Evolutionary conservation across 352 stramenopile species (phyloP), one percentile per base, ranked within the genome.

Genomic region (Aphanomyces stellatus): DNA sequence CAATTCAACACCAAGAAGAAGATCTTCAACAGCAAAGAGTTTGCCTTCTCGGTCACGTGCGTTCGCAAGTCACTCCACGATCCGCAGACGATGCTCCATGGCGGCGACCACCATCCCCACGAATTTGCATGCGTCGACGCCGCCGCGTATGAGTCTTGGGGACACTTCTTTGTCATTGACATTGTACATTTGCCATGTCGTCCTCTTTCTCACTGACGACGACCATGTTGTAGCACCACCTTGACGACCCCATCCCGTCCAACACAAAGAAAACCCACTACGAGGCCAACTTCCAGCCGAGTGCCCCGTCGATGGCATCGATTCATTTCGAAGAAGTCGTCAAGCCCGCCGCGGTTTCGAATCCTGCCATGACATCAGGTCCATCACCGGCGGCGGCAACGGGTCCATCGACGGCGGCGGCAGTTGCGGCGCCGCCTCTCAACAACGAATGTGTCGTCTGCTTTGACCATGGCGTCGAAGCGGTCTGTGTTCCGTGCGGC

Each of bases 401-500:
- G 49, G 11, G 19, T 6, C 28, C 49, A 6, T 5, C 48, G 6
- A 31, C 27, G n/a, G 27, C 28, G 28, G 49, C 24, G 24, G 7
- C 24, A 11, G 11, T 27, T 11, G 13, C 24, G 25, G 8, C 53
- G 8, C 11, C 53, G 22, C 5, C 33, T 5, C 41, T 37, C 17
- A 11, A 8, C 10, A 69, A 71, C 53, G 86, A 95, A 61, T 95
- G 86, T 53, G 72, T 95, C 0, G 85, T 95, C 31, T 93, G 86
- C 73, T 90, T 95, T 69, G 86, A 95, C 61, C 82, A 76, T 0
- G 75, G 78, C 13, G 79, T 91, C 67, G 67, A 77, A 15, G 85
- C 82, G 0, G 84, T 93, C 4, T 92, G 84, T 40, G 82, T 95
- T 25, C 86, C 86, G 0, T 95, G 86, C 25, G 86, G 86, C 46